A percentile compares a stretch with the other conserved stretches of the same genome.
Evolutionary conservation across 2,329 filamentous ascomycete genomes (phyloP).

Genomic region (Fusarium sarcochroum): DNA sequence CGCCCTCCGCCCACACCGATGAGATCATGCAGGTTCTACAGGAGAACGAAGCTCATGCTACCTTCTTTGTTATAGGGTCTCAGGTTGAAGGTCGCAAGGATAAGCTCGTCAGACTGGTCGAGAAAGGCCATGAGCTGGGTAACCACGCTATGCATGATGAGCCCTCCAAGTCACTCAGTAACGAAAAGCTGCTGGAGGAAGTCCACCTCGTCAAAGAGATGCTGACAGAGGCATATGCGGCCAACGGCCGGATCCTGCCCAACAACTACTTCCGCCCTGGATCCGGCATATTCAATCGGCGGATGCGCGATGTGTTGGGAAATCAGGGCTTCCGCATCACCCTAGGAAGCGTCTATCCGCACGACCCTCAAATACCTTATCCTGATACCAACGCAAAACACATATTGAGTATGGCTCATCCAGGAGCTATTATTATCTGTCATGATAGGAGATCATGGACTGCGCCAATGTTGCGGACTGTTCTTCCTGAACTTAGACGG

Average conservation of each 20-base stretch:
- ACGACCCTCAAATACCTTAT: conserved; percentile 87
- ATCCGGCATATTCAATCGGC: conserved; percentile 82
- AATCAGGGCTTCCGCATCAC: conserved; percentile 78
- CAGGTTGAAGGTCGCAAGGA: conserved; percentile 74
- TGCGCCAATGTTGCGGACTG: conserved; percentile 79
- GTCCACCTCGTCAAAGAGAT: conserved; percentile 74
- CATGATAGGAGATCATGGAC: conserved; percentile 91
- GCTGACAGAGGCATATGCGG: conserved; percentile 70
- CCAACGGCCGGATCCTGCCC: conserved; percentile 60
- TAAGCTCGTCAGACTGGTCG: conserved; percentile 70
- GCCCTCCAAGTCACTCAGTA: conserved; percentile 73
- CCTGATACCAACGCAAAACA: conserved; percentile 80
- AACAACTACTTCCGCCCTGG: conserved; percentile 85
- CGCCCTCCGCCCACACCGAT: conserved; percentile 78
- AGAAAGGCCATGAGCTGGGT: conserved; percentile 77
- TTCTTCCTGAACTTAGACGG: conserved; percentile 78
- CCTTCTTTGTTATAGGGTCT: conserved; percentile 89
- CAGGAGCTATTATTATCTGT: conserved; percentile 86
- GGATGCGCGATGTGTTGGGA: conserved; percentile 74
- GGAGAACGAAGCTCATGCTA: conserved; percentile 77
- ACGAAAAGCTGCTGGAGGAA: conserved; percentile 72
- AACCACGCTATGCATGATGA: conserved; percentile 95
- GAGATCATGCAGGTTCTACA: conserved; percentile 79
- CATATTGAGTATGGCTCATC: conserved; percentile 82
- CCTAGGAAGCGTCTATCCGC: conserved; percentile 89